phyloP scores from a whole-genome alignment of 202 grass and related monocot species.

The Panicum virgatum region DNA sequence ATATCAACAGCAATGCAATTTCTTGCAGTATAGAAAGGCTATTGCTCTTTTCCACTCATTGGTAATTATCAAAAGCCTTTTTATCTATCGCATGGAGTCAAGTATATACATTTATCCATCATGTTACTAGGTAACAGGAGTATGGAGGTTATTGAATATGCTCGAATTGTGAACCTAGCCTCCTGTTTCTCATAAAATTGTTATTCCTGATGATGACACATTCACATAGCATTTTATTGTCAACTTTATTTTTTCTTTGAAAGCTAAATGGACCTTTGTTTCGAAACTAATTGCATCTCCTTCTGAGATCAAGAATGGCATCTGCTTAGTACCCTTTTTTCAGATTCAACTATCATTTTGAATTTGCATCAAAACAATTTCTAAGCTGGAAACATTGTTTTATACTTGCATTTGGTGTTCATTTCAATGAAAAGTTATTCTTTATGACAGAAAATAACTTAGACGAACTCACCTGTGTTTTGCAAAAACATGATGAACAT shows the following conservation, averaged over 20 bases:
- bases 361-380: not conserved
- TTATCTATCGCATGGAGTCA: not conserved
- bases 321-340: not conserved
- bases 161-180: not conserved
- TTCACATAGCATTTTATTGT: too few species aligned
- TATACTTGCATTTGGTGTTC: not conserved
- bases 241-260: not conserved
- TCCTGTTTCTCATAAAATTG: not conserved
- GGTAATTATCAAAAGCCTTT: not conserved
- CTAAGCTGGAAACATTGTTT: not conserved
- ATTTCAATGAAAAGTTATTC: not conserved
- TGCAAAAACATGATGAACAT: not conserved
- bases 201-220: not conserved
- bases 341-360: not conserved
- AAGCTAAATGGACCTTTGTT: not conserved
- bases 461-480: not conserved
- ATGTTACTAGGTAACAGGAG: not conserved
- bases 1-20: not conserved
- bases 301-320: not conserved
- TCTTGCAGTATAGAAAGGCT: not conserved
- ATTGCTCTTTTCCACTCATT: conserved; percentile 4
- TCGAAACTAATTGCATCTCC: not conserved
- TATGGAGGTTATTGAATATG: not conserved
- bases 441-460: not conserved
- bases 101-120: not conserved